Conservation (phyloP, 257 asterid species). For the Nicotiana tomentosiformis region DNA sequence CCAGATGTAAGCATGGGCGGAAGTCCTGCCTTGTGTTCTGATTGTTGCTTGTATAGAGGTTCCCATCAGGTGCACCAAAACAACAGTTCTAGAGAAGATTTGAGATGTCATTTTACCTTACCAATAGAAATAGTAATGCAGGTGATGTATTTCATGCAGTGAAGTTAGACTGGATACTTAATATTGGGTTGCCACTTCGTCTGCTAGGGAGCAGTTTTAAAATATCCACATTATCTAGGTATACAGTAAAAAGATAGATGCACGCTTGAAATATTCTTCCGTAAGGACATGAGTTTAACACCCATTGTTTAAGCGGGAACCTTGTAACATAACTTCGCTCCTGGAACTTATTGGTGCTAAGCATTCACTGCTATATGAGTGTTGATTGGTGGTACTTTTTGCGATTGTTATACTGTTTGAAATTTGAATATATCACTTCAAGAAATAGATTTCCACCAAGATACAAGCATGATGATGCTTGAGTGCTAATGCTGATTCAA, state of each 20-base stretch:
- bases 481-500: not conserved
- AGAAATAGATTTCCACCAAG: not conserved
- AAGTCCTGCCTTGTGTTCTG: not conserved
- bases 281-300: not conserved
- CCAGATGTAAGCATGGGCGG: not conserved
- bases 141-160: not conserved
- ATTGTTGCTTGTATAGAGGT: slow-evolving; percentile 1
- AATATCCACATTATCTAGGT: too few species aligned
- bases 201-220: too few species aligned
- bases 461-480: not conserved
- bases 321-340: not conserved
- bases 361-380: not conserved
- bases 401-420: not conserved
- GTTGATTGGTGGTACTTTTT: not conserved
- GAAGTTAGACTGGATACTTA: not conserved
- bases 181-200: too few species aligned
- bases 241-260: too few species aligned
- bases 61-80: not conserved
- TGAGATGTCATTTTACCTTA: not conserved
- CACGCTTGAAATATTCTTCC: not conserved
- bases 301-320: not conserved
- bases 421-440: not conserved
- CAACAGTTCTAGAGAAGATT: not conserved
- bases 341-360: not conserved
- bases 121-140: not conserved